A percentile compares a stretch with the other conserved stretches of the same genome.
These are phyloP conservation scores for Miscanthus lutarioriparius DNA, from an alignment of 176 grass and related monocot species.

Conservation along the genomic window DNA sequence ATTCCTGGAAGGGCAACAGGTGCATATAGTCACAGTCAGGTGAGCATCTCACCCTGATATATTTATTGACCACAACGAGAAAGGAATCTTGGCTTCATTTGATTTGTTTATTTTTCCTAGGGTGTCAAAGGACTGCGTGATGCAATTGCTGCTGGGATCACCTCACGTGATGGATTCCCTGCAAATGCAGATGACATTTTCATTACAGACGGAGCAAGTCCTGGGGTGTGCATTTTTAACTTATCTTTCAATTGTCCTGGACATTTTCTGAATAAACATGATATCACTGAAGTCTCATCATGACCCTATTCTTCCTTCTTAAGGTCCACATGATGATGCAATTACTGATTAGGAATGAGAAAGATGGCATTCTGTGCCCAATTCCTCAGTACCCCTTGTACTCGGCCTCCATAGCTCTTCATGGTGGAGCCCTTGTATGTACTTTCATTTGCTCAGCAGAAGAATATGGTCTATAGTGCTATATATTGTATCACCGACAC, in stretches of 20 bases:
- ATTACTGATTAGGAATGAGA: conserved; percentile 86
- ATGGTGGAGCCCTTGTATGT: conserved; percentile 97
- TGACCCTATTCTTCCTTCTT: conserved; percentile 18
- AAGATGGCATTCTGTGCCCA: conserved; percentile 92
- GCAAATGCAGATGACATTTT: conserved; percentile 98
- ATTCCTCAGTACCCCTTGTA: conserved; percentile 99
- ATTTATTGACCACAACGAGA: conserved; percentile 34
- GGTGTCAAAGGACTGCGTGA: conserved; percentile 94
- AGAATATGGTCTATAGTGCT: background rate
- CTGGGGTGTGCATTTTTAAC: conserved; percentile 59
- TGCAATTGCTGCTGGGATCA: conserved; percentile 90
- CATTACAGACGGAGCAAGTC: conserved; percentile 96
- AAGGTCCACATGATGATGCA: conserved; percentile 99
- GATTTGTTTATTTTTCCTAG: conserved; percentile 51
- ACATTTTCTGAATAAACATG: conserved; percentile 31
- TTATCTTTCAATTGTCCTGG: background rate
- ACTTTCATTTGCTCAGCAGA: conserved; percentile 10
- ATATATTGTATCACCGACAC: background rate
- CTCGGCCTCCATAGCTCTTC: conserved; percentile 93
- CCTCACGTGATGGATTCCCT: conserved; percentile 82
- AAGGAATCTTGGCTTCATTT: conserved; percentile 22
- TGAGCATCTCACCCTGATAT: conserved; percentile 30
- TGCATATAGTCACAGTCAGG: conserved; percentile 97
- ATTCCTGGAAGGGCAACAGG: conserved; percentile 95
- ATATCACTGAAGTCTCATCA: conserved; percentile 6